phyloP scores from a whole-genome alignment of 1,139 yeast species.

The Meyerozyma guilliermondii region DNA sequence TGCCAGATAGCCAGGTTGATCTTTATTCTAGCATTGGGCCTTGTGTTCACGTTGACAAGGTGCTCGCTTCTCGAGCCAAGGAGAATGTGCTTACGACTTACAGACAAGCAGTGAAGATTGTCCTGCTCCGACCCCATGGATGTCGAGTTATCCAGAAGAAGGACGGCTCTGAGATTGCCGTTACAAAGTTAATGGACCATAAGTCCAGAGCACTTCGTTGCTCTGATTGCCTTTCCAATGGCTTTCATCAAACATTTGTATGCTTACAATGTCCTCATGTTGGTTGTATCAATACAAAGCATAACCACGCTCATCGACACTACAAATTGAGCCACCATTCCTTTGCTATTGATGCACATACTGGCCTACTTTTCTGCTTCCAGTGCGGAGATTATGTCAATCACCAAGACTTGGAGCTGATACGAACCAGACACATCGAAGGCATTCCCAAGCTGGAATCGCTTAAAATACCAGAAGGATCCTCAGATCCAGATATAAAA shows the following conservation, averaged over 20 bases:
- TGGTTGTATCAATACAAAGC: conserved; percentile 53
- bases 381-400: conserved; percentile 70
- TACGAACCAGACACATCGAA: conserved; percentile 32
- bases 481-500: conserved; percentile 1
- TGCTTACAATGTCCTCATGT: conserved; percentile 83
- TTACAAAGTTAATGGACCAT: conserved; percentile 28
- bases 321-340: conserved; percentile 59
- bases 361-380: conserved; percentile 68
- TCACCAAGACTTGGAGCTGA: conserved; percentile 50
- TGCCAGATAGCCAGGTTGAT: neutral
- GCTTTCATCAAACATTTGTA: conserved; percentile 50
- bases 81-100: conserved; percentile 57
- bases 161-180: conserved; percentile 25
- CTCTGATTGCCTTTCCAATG: conserved; percentile 41
- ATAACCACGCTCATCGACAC: conserved; percentile 59
- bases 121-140: conserved; percentile 23
- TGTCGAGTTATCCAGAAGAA: conserved; percentile 23
- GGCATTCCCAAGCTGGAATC: neutral
- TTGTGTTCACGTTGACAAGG: conserved; percentile 52
- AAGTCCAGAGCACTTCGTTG: conserved; percentile 45
- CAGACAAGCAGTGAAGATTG: conserved; percentile 50
- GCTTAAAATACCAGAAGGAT: neutral
- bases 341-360: conserved; percentile 61
- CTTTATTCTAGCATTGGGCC: conserved; percentile 30
- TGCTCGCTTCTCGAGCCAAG: conserved; percentile 48